Conservation (phyloP, 2,329 filamentous ascomycete genomes). For the Torrubiellomyces zombiae region DNA sequence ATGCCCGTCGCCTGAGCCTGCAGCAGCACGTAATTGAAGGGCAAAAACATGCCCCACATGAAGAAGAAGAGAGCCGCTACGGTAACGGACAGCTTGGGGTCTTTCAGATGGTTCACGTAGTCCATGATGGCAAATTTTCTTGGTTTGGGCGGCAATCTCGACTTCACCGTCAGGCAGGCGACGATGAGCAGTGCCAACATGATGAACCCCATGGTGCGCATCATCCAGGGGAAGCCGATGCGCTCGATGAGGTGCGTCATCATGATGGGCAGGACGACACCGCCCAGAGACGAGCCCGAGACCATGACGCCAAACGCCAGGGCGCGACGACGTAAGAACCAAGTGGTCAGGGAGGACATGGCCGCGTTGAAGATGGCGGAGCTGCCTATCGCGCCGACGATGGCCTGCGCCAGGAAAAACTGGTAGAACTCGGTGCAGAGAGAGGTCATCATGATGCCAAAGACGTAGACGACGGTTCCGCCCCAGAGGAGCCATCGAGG, state of each 20-base stretch:
- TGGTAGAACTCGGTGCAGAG: constrained; percentile 26
- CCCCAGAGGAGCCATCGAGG: constrained; percentile 37
- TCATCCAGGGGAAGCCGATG: constrained; percentile 30
- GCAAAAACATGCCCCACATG: constrained; percentile 37
- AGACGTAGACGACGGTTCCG: constrained; percentile 40
- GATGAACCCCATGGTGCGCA: constrained; percentile 29
- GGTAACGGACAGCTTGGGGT: constrained; percentile 26
- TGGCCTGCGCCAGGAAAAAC: constrained; percentile 22
- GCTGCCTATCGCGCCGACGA: constrained; percentile 24
- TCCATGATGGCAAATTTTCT: constrained; percentile 27
- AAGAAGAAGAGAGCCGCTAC: constrained; percentile 33
- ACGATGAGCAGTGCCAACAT: constrained; percentile 22
- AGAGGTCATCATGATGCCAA: constrained; percentile 48
- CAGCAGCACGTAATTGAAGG: constrained; percentile 34
- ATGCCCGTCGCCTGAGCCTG: constrained; percentile 29
- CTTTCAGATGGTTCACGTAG: constrained; percentile 28
- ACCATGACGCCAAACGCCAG: constrained; percentile 36
- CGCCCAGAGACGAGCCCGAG: constrained; percentile 36
- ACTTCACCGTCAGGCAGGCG: constrained; percentile 19
- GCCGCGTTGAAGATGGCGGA: constrained; percentile 24
- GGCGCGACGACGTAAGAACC: constrained; percentile 35
- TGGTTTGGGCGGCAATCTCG: constrained; percentile 27
- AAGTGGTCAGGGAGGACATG: constrained; percentile 27
- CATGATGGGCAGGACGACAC: constrained; percentile 44
- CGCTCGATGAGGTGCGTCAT: constrained; percentile 32